Percentiles rank a stretch among this genome's conserved stretches.
These are phyloP conservation scores for Kingdonia uniflora DNA, from an alignment of 164 flowering plant species.

Conservation along the genomic window DNA sequence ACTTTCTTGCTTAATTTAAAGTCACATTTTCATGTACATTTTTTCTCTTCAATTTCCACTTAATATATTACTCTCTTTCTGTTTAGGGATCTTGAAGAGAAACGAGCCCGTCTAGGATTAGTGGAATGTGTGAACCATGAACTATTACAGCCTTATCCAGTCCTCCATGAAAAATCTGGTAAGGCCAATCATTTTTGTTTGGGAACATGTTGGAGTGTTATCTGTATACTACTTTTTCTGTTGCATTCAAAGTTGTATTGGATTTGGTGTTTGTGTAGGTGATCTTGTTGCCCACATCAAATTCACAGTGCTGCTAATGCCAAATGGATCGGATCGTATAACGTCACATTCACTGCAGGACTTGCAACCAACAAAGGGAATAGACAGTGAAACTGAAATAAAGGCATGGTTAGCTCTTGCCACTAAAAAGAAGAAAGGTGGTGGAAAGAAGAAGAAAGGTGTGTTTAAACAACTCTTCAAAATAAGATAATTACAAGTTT, in stretches of 20 bases:
- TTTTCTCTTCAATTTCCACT: neutral
- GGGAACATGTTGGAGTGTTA: neutral
- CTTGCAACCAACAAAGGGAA: conserved; percentile 62
- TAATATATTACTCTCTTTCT: neutral
- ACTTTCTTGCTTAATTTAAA: neutral
- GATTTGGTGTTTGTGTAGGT: conserved; percentile 60
- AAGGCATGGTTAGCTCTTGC: no score
- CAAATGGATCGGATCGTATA: conserved; percentile 86
- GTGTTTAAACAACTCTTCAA: no score
- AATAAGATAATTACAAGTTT: no score
- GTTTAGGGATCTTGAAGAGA: conserved; percentile 84
- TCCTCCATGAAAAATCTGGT: conserved; percentile 94
- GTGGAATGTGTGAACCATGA: no score
- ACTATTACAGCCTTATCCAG: no score
- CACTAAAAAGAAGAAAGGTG: conserved; percentile 90
- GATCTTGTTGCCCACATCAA: no score
- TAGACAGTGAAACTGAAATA: no score
- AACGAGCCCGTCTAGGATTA: conserved; percentile 81
- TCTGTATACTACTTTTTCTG: neutral
- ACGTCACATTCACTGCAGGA: conserved; percentile 79
- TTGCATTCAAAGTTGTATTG: neutral
- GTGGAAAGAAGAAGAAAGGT: conserved; percentile 98
- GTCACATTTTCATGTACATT: neutral
- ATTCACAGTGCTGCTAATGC: no score
- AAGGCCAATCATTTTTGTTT: conserved; percentile 5